Conservation (phyloP, 163 green algal genomes). For the Scenedesmus sp. region DNA sequence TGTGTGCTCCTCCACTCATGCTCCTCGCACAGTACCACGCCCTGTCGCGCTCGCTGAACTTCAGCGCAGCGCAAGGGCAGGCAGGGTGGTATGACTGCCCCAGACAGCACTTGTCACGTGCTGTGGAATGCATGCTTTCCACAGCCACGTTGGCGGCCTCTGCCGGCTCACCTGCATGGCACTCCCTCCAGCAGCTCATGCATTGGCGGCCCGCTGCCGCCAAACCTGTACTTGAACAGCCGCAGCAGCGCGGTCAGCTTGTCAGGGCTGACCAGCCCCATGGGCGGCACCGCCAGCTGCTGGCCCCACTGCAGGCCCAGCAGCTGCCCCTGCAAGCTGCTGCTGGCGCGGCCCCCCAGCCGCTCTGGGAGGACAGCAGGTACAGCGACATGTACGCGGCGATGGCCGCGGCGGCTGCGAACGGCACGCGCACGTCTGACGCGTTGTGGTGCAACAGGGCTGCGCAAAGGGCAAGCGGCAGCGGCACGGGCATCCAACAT, state of each 20-base stretch:
- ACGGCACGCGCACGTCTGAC: slow-evolving; percentile 55
- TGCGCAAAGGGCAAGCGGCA: not conserved
- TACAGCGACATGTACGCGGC: slow-evolving; percentile 58
- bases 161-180: slow-evolving; percentile 43
- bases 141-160: too few relatives aligned
- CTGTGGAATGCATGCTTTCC: not conserved
- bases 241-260: slow-evolving; percentile 62
- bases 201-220: slow-evolving; percentile 7
- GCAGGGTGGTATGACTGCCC: too few relatives aligned
- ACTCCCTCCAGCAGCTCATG: slow-evolving; percentile 64
- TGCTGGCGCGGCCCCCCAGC: not conserved
- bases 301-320: not conserved
- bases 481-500: not conserved
- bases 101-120: too few relatives aligned
- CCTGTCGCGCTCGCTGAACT: too few relatives aligned
- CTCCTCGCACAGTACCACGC: too few relatives aligned
- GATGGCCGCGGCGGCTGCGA: slow-evolving; percentile 59
- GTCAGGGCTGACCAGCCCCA: slow-evolving; percentile 60
- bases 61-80: too few relatives aligned
- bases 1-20: too few relatives aligned
- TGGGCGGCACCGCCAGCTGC: slow-evolving; percentile 47
- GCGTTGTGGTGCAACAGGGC: slow-evolving; percentile 55
- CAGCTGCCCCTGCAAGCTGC: slow-evolving; percentile 10
- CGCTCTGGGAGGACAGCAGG: slow-evolving; percentile 26
- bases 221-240: slow-evolving; percentile 66